Evolutionary conservation across 345 rosid genomes (phyloP).

Genomic region (Citrus australasica): DNA sequence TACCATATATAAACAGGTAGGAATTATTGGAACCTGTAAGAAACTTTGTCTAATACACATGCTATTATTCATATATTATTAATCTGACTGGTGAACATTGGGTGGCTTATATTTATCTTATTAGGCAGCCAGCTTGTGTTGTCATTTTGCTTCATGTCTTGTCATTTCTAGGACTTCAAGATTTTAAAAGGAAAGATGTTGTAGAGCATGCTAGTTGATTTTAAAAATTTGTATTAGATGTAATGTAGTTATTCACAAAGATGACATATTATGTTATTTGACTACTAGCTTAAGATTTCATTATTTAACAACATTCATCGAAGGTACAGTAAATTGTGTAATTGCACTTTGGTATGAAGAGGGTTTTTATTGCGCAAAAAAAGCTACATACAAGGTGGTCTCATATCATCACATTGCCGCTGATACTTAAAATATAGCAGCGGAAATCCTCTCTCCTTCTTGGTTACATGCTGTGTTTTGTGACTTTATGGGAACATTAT

Average conservation of each 20-base stretch:
- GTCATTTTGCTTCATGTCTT: neutral
- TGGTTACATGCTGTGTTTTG: neutral
- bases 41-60: neutral
- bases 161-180: neutral
- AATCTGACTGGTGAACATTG: neutral
- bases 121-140: neutral
- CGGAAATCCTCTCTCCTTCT: neutral
- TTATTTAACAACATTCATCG: neutral
- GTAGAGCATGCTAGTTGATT: neutral
- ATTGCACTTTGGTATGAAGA: neutral
- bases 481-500: neutral
- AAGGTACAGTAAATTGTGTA: neutral
- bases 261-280: neutral
- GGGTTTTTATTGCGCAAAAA: too few species aligned
- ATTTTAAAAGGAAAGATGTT: neutral
- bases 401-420: neutral
- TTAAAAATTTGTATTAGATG: neutral
- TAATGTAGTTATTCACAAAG: neutral
- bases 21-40: neutral
- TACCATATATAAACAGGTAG: slow-evolving; percentile 83
- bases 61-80: slow-evolving; percentile 11
- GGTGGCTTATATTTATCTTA: neutral
- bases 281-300: neutral
- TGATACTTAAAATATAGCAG: neutral
- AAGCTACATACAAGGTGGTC: neutral